Percentiles rank a stretch among this genome's conserved stretches.
These are phyloP conservation scores for Xylaria castorea DNA, from an alignment of 495 filamentous ascomycete species.

Conservation along the genomic window DNA sequence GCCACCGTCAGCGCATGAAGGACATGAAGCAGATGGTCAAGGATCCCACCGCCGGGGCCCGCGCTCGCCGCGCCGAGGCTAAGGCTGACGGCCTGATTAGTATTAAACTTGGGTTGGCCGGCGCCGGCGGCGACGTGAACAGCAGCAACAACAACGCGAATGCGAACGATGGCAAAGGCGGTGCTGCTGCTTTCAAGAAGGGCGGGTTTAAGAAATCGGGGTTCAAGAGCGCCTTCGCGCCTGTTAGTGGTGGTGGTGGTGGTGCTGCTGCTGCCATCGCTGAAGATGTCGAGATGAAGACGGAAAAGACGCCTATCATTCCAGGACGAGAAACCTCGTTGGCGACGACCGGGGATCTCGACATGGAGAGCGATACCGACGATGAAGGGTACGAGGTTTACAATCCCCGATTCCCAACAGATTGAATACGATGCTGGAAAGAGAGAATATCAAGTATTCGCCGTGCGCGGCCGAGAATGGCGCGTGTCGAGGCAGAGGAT, in stretches of 20 bases:
- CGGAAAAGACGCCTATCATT: conserved; percentile 32
- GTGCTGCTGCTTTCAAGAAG: conserved; percentile 57
- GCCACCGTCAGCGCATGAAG: conserved; percentile 70
- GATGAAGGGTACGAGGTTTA: conserved; percentile 65
- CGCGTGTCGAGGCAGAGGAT: not conserved
- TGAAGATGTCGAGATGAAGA: conserved; percentile 30
- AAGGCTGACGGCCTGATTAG: conserved; percentile 69
- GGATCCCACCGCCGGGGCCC: conserved; percentile 61
- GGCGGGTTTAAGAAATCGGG: conserved; percentile 61
- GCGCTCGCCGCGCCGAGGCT: conserved; percentile 73
- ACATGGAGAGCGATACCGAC: conserved; percentile 62
- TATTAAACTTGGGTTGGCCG: conserved; percentile 57
- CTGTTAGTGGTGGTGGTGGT: conserved; percentile 41
- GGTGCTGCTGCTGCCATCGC: not conserved
- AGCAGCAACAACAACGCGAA: conserved; percentile 4
- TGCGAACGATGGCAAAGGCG: conserved; percentile 27
- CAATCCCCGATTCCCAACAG: conserved; percentile 60
- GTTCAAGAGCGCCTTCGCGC: conserved; percentile 61
- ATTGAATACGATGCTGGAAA: conserved; percentile 41
- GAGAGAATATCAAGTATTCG: not conserved
- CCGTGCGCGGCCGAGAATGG: not conserved
- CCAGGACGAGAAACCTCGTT: conserved; percentile 30
- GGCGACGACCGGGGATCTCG: conserved; percentile 35
- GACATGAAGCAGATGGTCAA: conserved; percentile 71
- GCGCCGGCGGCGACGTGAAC: conserved; percentile 21